Conservation (phyloP, 2,329 filamentous ascomycete species). For the Beauveria scarabaeidicola region DNA sequence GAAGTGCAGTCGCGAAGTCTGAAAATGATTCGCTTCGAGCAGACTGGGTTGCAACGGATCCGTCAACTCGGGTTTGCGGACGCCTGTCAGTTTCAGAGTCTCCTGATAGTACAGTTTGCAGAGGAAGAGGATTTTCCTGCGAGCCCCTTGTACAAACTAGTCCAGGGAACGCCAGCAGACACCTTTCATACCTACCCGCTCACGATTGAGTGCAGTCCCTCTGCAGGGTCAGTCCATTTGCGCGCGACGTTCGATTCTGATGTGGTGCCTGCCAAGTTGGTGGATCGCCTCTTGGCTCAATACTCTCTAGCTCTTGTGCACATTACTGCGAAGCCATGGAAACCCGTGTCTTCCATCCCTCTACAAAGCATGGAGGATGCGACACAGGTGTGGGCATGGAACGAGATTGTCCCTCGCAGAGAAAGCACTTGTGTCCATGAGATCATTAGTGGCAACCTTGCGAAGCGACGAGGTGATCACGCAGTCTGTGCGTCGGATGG, state of each 20-base stretch:
- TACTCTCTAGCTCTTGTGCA: background rate
- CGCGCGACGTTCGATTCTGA: background rate
- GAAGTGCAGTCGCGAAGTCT: conserved; percentile 5
- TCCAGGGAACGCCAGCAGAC: background rate
- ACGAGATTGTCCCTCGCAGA: background rate
- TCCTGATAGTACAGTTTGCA: background rate
- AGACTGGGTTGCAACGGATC: conserved; percentile 48
- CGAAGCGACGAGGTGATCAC: conserved; percentile 8
- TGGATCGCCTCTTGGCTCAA: background rate
- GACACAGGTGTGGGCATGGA: background rate
- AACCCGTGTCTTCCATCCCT: background rate
- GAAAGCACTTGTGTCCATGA: background rate
- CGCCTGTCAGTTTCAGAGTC: conserved; percentile 41
- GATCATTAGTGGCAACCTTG: background rate
- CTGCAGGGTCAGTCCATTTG: background rate
- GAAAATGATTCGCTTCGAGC: conserved; percentile 30
- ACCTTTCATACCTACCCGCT: background rate
- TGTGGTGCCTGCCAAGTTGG: background rate
- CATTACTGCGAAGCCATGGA: background rate
- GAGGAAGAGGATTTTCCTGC: background rate
- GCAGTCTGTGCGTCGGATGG: conserved; percentile 40
- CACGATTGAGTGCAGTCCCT: background rate
- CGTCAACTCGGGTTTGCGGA: conserved; percentile 43
- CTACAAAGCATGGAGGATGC: background rate
- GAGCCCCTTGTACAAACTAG: background rate